Evolutionary conservation across 192 early-diverging fungal species (phyloP).

Genomic region (Phlyctochytrium bullatum): DNA sequence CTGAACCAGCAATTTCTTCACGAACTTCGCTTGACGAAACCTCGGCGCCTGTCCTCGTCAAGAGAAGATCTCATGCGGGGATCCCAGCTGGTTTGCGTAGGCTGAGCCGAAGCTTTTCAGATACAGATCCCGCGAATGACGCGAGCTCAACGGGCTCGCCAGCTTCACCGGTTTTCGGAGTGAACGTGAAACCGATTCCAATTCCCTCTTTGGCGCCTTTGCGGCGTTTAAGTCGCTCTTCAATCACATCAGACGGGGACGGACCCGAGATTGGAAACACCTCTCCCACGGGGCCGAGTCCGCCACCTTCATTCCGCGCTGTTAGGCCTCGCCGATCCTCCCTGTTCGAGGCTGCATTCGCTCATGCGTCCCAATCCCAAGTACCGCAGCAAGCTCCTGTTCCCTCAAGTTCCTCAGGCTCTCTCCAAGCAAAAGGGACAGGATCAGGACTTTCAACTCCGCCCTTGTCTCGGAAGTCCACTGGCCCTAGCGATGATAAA

Average conservation of each 20-base stretch:
- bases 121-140: constrained; percentile 17
- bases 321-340: constrained; percentile 6
- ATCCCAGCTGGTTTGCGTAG: constrained; percentile 29
- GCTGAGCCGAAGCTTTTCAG: constrained; percentile 25
- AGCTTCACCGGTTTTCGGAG: constrained; percentile 5
- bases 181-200: constrained; percentile 11
- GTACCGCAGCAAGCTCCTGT: constrained; percentile 18
- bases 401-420: constrained; percentile 12
- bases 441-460: not conserved
- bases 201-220: constrained; percentile 4
- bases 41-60: not conserved
- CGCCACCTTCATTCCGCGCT: constrained; percentile 3
- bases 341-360: constrained; percentile 6
- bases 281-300: not conserved
- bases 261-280: not conserved
- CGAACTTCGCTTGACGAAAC: not conserved
- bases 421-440: constrained; percentile 21
- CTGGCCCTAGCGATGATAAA: not conserved
- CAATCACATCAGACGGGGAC: constrained; percentile 7
- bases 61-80: constrained; percentile 23
- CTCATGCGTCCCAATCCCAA: constrained; percentile 2
- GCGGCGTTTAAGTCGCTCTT: constrained; percentile 15
- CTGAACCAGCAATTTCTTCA: not conserved
- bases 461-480: not conserved
- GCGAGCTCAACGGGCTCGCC: not conserved